phyloP scores from a whole-genome alignment of 2,329 filamentous ascomycete genomes.

The Neonectria sp. region DNA sequence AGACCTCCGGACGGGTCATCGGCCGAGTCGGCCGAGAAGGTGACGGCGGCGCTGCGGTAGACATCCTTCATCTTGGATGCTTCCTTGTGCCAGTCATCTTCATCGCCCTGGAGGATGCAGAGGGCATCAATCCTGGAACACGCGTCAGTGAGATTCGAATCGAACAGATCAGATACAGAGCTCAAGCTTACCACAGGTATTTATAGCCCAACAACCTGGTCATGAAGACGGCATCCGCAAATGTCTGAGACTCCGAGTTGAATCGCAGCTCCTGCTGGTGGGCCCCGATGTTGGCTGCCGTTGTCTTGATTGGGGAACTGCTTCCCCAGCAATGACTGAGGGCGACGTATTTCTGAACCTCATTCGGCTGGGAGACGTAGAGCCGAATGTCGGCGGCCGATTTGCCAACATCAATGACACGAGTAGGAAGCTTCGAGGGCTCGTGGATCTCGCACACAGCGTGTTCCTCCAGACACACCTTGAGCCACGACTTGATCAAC shows the following conservation, averaged over 20 bases:
- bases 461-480: neutral
- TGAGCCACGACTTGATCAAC: neutral
- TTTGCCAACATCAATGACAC: neutral
- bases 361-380: neutral
- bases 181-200: neutral
- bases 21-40: neutral
- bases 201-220: neutral
- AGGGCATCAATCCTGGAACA: neutral
- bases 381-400: neutral
- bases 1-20: neutral
- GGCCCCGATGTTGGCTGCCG: neutral
- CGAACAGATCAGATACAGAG: neutral
- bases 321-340: neutral
- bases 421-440: neutral
- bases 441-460: neutral
- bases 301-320: neutral
- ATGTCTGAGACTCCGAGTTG: neutral
- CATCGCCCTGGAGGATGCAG: neutral
- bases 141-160: neutral
- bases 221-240: neutral
- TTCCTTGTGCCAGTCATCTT: neutral
- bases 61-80: neutral
- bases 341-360: neutral
- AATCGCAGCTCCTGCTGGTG: neutral
- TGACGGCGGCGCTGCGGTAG: neutral